Percentiles rank a stretch among this genome's conserved stretches.
Conservation (phyloP, 139 green algal species). For the Zygnema cylindricum region DNA sequence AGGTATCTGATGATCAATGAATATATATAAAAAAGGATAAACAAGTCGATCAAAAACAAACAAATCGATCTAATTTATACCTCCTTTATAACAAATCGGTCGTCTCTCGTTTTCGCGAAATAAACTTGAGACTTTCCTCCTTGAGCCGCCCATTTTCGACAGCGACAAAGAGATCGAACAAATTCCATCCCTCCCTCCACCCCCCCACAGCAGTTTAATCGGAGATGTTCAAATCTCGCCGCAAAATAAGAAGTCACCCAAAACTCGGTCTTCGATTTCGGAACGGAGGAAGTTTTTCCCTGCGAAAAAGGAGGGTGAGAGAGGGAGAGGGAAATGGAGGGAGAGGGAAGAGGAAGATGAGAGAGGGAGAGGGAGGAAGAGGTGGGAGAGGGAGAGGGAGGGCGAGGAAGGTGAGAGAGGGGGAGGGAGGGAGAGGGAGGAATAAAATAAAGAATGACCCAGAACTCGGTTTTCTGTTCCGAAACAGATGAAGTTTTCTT, state of each 20-base stretch:
- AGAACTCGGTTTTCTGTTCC: too few relatives aligned
- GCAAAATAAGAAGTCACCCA: conserved; percentile 62
- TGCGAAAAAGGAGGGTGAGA: neutral
- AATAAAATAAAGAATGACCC: neutral
- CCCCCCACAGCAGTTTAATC: conserved; percentile 28
- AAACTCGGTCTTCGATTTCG: conserved; percentile 41
- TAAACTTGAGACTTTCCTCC: conserved; percentile 91
- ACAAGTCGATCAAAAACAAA: too few relatives aligned
- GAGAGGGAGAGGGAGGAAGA: neutral
- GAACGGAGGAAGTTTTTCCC: neutral
- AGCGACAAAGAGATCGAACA: conserved; percentile 82
- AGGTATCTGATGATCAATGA: too few relatives aligned
- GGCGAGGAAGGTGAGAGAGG: neutral
- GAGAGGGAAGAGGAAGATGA: conserved; percentile 5
- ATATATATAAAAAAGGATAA: too few relatives aligned
- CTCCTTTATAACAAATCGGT: conserved; percentile 75
- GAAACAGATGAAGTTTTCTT: too few relatives aligned
- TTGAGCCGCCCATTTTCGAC: conserved; percentile 74
- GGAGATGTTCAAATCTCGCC: conserved; percentile 59
- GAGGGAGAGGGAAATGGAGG: neutral
- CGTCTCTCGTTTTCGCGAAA: conserved; percentile 90
- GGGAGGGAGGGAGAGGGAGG: neutral
- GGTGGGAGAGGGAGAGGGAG: neutral
- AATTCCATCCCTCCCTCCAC: conserved; percentile 74
- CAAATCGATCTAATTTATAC: too few relatives aligned